Evolutionary conservation across 139 green algal genomes (phyloP).

Genomic region (Chlamydomonas eustigma): DNA sequence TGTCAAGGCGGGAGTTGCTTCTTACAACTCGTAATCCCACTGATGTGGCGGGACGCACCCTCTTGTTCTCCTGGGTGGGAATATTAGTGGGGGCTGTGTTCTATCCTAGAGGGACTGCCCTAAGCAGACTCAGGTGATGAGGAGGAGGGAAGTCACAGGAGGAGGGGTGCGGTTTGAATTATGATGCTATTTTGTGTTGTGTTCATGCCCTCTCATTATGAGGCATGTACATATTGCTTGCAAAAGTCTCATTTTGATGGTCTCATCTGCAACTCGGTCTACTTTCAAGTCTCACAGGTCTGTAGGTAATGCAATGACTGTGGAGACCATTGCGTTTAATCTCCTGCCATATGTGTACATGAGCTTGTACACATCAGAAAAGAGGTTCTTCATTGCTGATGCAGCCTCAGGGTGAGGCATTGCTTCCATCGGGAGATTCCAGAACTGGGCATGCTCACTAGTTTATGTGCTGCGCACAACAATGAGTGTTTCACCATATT

Average conservation of each 20-base stretch:
- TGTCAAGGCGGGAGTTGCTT: slow-evolving; percentile 46
- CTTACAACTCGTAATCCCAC: slow-evolving; percentile 53
- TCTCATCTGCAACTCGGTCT: too few species aligned
- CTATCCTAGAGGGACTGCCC: slow-evolving; percentile 35
- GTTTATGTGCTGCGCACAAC: too few species aligned
- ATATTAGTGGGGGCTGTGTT: slow-evolving; percentile 54
- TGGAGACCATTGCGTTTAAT: slow-evolving; percentile 42
- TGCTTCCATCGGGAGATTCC: background rate
- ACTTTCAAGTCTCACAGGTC: too few species aligned
- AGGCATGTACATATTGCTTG: too few species aligned
- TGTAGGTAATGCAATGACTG: background rate
- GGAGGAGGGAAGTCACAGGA: background rate
- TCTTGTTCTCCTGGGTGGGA: slow-evolving; percentile 55
- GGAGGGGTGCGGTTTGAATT: too few species aligned
- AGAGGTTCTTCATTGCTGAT: slow-evolving; percentile 56
- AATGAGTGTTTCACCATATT: too few species aligned
- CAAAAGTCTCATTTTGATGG: too few species aligned
- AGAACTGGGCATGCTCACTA: background rate
- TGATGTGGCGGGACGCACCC: slow-evolving; percentile 53
- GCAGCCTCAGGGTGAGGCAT: slow-evolving; percentile 10
- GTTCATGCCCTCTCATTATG: too few species aligned
- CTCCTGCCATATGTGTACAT: slow-evolving; percentile 67
- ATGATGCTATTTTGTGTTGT: too few species aligned
- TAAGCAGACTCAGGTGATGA: slow-evolving; percentile 10
- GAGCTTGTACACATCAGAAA: slow-evolving; percentile 54